Percentiles rank a stretch among this genome's conserved stretches.
Conservation (phyloP, 139 green algal genomes). For the Picochlorum sp. region DNA sequence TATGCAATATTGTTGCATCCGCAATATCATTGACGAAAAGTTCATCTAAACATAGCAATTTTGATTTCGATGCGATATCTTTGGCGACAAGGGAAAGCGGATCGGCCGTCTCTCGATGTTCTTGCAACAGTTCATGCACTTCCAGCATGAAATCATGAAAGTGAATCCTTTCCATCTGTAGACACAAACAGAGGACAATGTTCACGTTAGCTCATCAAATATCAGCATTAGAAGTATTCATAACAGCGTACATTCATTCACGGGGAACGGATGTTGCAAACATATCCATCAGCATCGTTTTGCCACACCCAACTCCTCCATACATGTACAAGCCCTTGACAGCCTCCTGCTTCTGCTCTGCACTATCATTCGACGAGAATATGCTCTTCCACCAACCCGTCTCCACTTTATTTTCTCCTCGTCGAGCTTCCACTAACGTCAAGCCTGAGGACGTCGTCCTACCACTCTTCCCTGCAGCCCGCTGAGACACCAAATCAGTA, state of each 20-base stretch:
- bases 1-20: slow-evolving; percentile 86
- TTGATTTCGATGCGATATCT: slow-evolving; percentile 29
- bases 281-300: slow-evolving; percentile 98
- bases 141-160: slow-evolving; percentile 99
- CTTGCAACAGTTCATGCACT: slow-evolving; percentile 63
- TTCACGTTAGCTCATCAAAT: neutral
- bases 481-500: slow-evolving; percentile 24
- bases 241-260: neutral
- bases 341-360: neutral
- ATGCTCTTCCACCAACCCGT: slow-evolving; percentile 15
- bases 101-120: slow-evolving; percentile 34
- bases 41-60: slow-evolving; percentile 92
- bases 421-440: slow-evolving; percentile 40
- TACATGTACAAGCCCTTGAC: slow-evolving; percentile 83
- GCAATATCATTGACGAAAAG: slow-evolving; percentile 96
- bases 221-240: neutral
- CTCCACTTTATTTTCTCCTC: neutral
- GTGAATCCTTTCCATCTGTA: slow-evolving; percentile 57
- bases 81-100: slow-evolving; percentile 67
- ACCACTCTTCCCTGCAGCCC: slow-evolving; percentile 1
- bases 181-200: neutral
- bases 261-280: slow-evolving; percentile 52
- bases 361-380: slow-evolving; percentile 12
- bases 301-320: slow-evolving; percentile 85
- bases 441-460: slow-evolving; percentile 26